Percentiles rank a stretch among this genome's conserved stretches.
phyloP scores from a whole-genome alignment of 2,329 filamentous ascomycete species.

The Fusarium temperatum region DNA sequence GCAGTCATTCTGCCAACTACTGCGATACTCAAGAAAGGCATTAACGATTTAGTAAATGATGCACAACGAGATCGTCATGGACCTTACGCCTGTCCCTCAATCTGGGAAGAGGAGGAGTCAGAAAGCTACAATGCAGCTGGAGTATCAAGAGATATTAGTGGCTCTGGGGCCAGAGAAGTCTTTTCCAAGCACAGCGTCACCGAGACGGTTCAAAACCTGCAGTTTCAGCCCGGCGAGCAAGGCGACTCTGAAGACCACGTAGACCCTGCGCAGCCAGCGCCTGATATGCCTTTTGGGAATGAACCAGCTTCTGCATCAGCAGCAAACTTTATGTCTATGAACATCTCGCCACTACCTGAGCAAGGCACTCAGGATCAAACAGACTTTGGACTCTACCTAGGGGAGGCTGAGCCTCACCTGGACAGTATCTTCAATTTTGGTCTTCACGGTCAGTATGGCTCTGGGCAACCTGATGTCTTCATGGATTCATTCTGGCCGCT shows the following conservation, averaged over 20 bases:
- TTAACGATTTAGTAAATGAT: conserved; percentile 5
- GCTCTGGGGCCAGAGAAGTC: background rate
- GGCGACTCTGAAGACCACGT: background rate
- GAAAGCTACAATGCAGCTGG: background rate
- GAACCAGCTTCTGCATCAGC: background rate
- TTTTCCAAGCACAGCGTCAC: conserved; percentile 18
- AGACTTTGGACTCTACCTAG: background rate
- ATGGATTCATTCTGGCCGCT: conserved; percentile 27
- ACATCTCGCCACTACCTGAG: background rate
- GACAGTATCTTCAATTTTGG: background rate
- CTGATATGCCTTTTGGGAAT: background rate
- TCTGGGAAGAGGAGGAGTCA: conserved; percentile 18
- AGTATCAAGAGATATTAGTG: background rate
- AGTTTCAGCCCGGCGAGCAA: background rate
- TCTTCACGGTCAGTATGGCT: background rate
- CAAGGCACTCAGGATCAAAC: background rate
- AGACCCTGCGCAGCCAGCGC: fast-evolving
- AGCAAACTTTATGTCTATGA: background rate
- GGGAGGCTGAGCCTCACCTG: background rate
- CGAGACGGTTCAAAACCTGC: conserved; percentile 5
- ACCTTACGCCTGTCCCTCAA: background rate
- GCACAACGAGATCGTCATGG: background rate
- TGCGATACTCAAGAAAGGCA: conserved; percentile 7
- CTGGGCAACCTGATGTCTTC: conserved; percentile 15
- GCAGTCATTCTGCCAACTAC: background rate